Conservation (phyloP, 768 basidiomycete genomes). For the Lentinula detonsa region DNA sequence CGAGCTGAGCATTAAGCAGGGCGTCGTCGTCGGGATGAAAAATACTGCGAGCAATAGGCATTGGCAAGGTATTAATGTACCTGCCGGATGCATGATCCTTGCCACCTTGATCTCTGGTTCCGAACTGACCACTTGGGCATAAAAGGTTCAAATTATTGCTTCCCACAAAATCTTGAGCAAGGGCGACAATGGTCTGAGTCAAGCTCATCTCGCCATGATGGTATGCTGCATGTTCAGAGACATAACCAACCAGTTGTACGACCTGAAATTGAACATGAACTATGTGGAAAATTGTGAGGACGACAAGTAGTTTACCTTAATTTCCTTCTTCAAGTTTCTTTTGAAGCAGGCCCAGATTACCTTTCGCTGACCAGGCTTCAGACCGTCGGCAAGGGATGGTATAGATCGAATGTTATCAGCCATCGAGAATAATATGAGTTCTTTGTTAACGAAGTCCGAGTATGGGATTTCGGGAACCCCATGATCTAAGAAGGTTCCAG, state of each 20-base stretch:
- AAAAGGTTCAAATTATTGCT: constrained; percentile 93
- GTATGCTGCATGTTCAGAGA: constrained; percentile 90
- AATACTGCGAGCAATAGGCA: constrained; percentile 65
- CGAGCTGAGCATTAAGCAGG: constrained; percentile 76
- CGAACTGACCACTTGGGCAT: constrained; percentile 88
- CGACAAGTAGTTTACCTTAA: constrained; percentile 53
- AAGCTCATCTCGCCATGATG: constrained; percentile 94
- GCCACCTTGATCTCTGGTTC: constrained; percentile 88
- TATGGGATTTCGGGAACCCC: constrained; percentile 79
- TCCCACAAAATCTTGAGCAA: constrained; percentile 93
- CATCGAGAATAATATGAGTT: constrained; percentile 98
- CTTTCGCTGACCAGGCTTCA: constrained; percentile 97
- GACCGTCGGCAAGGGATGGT: constrained; percentile 86
- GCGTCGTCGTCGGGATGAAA: constrained; percentile 85
- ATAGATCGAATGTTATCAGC: constrained; percentile 98
- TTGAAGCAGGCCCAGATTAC: constrained; percentile 97
- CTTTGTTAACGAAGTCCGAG: constrained; percentile 96
- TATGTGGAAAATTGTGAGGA: background rate
- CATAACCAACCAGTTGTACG: constrained; percentile 92
- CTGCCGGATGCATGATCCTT: constrained; percentile 96
- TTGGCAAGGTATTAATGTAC: constrained; percentile 88
- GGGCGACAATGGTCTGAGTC: constrained; percentile 82
- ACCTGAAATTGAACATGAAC: constrained; percentile 40
- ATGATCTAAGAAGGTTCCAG: constrained; percentile 93
- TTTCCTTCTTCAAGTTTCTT: constrained; percentile 84